Conservation (phyloP, 176 grass and related monocot species). For the Saccharum officinarum region DNA sequence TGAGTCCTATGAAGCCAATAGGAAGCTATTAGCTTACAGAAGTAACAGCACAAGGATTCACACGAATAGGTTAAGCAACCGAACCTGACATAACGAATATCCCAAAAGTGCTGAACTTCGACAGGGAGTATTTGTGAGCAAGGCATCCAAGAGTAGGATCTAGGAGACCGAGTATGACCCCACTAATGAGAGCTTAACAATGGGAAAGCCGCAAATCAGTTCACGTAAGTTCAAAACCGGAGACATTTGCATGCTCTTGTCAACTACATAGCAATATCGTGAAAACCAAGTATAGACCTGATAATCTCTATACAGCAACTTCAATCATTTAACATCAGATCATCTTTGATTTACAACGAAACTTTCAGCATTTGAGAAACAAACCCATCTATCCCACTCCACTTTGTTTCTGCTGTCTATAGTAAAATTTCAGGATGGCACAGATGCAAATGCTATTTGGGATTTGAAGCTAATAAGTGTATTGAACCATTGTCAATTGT, state of each 20-base stretch:
- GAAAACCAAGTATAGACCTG: background rate
- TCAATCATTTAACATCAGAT: background rate
- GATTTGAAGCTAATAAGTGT: background rate
- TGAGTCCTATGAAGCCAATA: slow-evolving; percentile 56
- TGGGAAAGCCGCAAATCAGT: slow-evolving; percentile 35
- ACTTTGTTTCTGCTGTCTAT: background rate
- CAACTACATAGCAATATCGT: background rate
- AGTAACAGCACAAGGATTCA: background rate
- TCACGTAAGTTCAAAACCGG: background rate
- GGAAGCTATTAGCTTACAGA: slow-evolving; percentile 7
- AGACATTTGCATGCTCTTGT: background rate
- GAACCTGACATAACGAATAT: slow-evolving; percentile 90
- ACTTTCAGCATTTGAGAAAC: background rate
- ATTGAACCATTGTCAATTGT: background rate
- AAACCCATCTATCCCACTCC: background rate
- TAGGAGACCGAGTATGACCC: slow-evolving; percentile 58
- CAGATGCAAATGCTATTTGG: background rate
- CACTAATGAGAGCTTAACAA: slow-evolving; percentile 68
- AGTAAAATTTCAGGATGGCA: slow-evolving; percentile 13
- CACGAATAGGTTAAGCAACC: slow-evolving; percentile 8
- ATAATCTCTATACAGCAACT: background rate
- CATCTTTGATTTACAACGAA: background rate
- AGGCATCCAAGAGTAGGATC: slow-evolving; percentile 82
- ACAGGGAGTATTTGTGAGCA: slow-evolving; percentile 80
- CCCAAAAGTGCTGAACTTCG: slow-evolving; percentile 82